These are phyloP conservation scores for Linaria vulgaris DNA, from an alignment of 257 asterid genomes.

Conservation along the genomic window DNA sequence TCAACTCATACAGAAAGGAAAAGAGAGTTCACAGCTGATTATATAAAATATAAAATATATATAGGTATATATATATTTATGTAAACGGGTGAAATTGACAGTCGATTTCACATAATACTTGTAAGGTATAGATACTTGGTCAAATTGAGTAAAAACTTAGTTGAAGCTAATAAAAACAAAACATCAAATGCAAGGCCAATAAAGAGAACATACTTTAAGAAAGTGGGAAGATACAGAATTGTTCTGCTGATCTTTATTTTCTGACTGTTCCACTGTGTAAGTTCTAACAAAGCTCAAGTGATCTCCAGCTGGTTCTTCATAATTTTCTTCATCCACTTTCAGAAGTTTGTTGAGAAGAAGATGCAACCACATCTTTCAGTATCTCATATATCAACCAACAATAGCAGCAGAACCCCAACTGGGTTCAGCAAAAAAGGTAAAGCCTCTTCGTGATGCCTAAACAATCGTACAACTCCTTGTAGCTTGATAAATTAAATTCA, in stretches of 20 bases:
- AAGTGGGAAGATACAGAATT: conserved; percentile 36
- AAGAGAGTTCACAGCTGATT: not conserved
- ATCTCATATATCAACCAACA: conserved; percentile 23
- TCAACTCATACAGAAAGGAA: conserved; percentile 19
- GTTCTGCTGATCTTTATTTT: conserved; percentile 35
- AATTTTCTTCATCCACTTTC: conserved; percentile 59
- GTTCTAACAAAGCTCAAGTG: conserved; percentile 43
- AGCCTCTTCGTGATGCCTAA: conserved; percentile 17
- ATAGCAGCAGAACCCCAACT: conserved; percentile 10
- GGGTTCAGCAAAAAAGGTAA: conserved; percentile 12
- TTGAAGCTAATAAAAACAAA: conserved; percentile 5
- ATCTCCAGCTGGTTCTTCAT: conserved; percentile 37
- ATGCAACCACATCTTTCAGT: conserved; percentile 72
- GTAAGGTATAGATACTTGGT: no score
- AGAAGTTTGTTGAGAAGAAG: conserved; percentile 64
- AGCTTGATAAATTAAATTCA: not conserved
- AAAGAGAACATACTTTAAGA: conserved; percentile 51
- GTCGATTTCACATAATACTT: no score
- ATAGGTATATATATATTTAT: no score
- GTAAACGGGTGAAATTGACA: no score
- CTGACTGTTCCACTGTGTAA: conserved; percentile 40
- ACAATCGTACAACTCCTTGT: conserved; percentile 9
- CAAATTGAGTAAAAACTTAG: not conserved
- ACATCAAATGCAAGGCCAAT: conserved; percentile 9
- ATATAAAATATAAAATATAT: no score